phyloP scores from a whole-genome alignment of 306 rosid genomes.

The Albizia julibrissin region DNA sequence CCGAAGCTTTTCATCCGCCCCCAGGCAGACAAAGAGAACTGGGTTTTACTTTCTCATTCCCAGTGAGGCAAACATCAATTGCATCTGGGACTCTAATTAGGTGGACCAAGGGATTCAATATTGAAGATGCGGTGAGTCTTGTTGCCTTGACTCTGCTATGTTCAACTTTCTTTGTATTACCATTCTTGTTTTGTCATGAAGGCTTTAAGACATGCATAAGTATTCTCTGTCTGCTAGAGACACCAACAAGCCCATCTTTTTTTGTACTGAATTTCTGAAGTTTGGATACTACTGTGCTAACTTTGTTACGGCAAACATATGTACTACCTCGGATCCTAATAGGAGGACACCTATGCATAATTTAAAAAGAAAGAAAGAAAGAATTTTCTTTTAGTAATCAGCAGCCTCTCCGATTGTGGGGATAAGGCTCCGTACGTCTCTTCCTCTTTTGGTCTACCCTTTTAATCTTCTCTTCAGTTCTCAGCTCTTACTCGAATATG shows the following conservation, averaged over 20 bases:
- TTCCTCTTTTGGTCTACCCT: no score
- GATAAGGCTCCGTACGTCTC: no score
- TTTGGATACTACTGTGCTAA: background rate
- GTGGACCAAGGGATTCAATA: constrained; percentile 96
- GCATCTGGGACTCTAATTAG: constrained; percentile 86
- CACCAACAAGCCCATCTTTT: background rate
- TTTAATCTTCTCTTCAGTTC: constrained; percentile 2
- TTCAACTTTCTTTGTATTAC: constrained; percentile 14
- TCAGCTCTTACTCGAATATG: background rate
- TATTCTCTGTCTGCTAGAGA: constrained; percentile 15
- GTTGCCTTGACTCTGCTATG: constrained; percentile 31
- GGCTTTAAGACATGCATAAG: constrained; percentile 11
- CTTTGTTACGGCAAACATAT: background rate
- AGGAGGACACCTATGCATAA: background rate
- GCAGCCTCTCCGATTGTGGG: no score
- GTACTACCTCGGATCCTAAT: background rate
- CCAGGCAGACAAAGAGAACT: constrained; percentile 93
- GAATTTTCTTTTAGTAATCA: background rate
- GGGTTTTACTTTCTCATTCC: constrained; percentile 98
- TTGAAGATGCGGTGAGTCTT: constrained; percentile 65
- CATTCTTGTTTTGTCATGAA: constrained; percentile 20
- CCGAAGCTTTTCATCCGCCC: constrained; percentile 76
- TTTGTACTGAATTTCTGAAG: background rate
- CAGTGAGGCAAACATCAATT: constrained; percentile 83
- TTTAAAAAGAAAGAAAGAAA: background rate